A percentile compares a stretch with the other conserved stretches of the same genome.
Evolutionary conservation across 305 asterid genomes (phyloP).

Genomic region (Solanum hybrid): DNA sequence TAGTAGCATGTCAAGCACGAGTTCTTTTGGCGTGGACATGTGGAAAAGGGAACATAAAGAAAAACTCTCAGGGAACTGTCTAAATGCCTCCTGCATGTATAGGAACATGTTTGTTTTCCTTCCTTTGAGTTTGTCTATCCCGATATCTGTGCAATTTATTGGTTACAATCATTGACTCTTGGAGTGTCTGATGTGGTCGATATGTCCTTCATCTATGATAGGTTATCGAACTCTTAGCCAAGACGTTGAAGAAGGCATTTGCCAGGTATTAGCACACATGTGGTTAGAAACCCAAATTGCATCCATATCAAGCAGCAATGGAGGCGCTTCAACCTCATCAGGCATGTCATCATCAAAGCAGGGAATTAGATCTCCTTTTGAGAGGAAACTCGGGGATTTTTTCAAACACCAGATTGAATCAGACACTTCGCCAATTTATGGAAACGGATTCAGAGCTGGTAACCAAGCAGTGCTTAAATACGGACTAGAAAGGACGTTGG

Average conservation of each 20-base stretch:
- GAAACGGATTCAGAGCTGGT: slow-evolving; percentile 82
- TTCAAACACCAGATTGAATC: slow-evolving; percentile 80
- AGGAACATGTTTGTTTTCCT: not conserved
- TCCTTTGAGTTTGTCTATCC: not conserved
- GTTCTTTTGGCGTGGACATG: not conserved
- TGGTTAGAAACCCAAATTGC: slow-evolving; percentile 66
- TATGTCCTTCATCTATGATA: slow-evolving; percentile 9
- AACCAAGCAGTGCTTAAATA: slow-evolving; percentile 54
- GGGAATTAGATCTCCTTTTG: slow-evolving; percentile 50
- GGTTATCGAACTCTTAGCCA: slow-evolving; percentile 70
- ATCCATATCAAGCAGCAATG: slow-evolving; percentile 24
- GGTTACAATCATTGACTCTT: not conserved
- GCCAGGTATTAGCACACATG: slow-evolving; percentile 74
- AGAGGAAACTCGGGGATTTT: slow-evolving; percentile 64
- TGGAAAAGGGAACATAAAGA: not conserved
- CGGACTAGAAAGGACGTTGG: slow-evolving; percentile 64
- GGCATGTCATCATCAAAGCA: slow-evolving; percentile 17
- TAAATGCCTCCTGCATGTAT: not conserved
- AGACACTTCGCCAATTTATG: slow-evolving; percentile 72
- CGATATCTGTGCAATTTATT: not conserved
- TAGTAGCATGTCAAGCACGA: not conserved
- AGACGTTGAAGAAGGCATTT: slow-evolving; percentile 83
- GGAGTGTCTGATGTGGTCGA: slow-evolving; percentile 4
- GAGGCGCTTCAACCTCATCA: slow-evolving; percentile 38
- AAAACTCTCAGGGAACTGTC: not conserved